phyloP scores from a whole-genome alignment of 129 eudicot species.

The Silybum marianum region DNA sequence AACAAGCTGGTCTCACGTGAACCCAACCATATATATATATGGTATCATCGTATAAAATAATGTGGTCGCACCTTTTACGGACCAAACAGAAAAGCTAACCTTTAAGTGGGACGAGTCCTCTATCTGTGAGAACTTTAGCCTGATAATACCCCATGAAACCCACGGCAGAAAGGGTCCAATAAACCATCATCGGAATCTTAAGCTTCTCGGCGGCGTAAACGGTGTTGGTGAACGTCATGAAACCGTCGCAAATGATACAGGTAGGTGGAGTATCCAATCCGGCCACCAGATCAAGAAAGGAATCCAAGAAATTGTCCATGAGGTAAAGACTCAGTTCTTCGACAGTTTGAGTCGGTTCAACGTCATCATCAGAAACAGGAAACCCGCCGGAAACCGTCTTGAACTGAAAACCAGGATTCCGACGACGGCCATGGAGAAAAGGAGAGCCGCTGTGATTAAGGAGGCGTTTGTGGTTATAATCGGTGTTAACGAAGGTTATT shows the following conservation, averaged over 20 bases:
- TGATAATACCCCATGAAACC: conserved; percentile 42
- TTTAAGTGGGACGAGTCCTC: conserved; percentile 35
- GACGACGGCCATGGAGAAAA: neutral
- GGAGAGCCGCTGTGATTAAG: conserved; percentile 11
- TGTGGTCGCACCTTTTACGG: too few species aligned
- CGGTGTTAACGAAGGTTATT: conserved; percentile 34
- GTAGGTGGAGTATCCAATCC: conserved; percentile 17
- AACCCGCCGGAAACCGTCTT: conserved; percentile 38
- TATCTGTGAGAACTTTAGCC: conserved; percentile 19
- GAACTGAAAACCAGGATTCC: conserved; percentile 34
- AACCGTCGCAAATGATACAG: conserved; percentile 35
- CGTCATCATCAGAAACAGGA: conserved; percentile 18
- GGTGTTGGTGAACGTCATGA: conserved; percentile 25
- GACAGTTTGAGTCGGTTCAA: conserved; percentile 31
- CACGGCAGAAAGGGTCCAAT: conserved; percentile 38
- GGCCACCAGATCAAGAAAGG: conserved; percentile 19
- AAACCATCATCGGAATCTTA: conserved; percentile 28
- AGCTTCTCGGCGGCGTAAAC: conserved; percentile 33
- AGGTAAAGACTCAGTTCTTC: conserved; percentile 10
- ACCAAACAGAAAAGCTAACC: conserved; percentile 16
- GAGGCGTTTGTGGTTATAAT: conserved; percentile 31
- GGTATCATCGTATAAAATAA: too few species aligned
- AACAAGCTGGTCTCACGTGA: too few species aligned
- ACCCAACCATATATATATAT: too few species aligned
- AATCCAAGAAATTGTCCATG: conserved; percentile 2